Base-by-base conservation (phyloP, 768 basidiomycete species). In the Macrolepiota dolichaula region DNA sequence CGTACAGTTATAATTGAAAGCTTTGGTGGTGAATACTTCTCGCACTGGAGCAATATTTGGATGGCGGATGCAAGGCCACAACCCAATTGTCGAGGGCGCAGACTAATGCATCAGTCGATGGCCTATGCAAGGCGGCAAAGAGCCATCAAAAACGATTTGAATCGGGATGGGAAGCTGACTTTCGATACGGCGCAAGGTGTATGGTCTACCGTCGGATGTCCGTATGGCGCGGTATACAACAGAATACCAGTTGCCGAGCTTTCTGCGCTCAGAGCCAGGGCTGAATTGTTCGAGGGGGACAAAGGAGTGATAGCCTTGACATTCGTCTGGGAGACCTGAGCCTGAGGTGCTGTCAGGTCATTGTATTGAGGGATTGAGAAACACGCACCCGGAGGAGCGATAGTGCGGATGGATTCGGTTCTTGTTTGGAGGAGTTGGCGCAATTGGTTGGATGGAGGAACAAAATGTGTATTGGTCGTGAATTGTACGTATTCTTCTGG, bases 191-290 rank as follows among this genome's bases (percentile, higher is more conserved):
- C 94, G 79, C 61, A 99, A 74, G 27, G 80, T 83, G 67, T 97
- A 95, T 0, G 88, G 76, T 46, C 81, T 71, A 1, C 95, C 96
- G 72, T 98, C 94, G 24, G 79, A 79, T 5, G 83, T 80, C 63
- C 85, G 88, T 40, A 84, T 85, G 24, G 94, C 97, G 38, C 90
- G 86, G 69, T 97, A 98, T 3, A 94, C 85, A n/a, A 44, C 86
- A 1, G 29, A 32, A 32, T 32, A 32, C 3, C 29, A 32, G 29
- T 32, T 32, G 29, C 7, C 29, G 29, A 32, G 29, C 29, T 32
- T 32, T 32, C 7, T 7, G 29, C 7, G 7, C 7, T 32, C 29
- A 3, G 29, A 32, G 29, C 7, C 29, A 7, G 29, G 29, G 29
- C 29, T 32, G 29, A 7, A 73, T 32, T 32, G 29, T 7, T 7